Percentiles rank a stretch among this genome's conserved stretches.
These are phyloP conservation scores for Pseudofabraea citricarpa DNA, from an alignment of 2,329 filamentous ascomycete genomes.

Conservation along the genomic window DNA sequence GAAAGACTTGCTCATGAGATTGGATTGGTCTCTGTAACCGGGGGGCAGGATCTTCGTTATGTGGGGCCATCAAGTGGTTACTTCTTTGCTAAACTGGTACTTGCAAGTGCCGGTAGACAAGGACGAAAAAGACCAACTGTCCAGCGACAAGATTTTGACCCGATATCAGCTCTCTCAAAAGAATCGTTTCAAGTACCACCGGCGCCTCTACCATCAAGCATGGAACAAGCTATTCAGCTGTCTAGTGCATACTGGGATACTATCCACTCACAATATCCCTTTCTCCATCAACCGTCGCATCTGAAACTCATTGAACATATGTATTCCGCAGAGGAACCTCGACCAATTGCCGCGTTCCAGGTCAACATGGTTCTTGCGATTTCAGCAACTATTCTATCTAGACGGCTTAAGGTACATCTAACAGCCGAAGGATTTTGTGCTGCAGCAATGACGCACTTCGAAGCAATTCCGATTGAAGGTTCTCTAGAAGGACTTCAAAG, in stretches of 20 bases:
- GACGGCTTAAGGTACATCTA: conserved; percentile 37
- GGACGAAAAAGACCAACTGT: conserved; percentile 9
- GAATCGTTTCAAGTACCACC: conserved; percentile 8
- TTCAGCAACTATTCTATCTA: conserved; percentile 39
- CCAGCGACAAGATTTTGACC: conserved; percentile 1
- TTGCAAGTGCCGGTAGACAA: conserved; percentile 31
- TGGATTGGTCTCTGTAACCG: conserved; percentile 44
- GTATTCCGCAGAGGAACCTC: conserved; percentile 26
- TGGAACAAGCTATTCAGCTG: conserved; percentile 35
- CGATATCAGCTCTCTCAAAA: not conserved
- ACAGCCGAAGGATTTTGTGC: conserved; percentile 44
- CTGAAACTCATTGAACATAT: conserved; percentile 29
- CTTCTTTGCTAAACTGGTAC: conserved; percentile 45
- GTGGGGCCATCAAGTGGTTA: conserved; percentile 52
- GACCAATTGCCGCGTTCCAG: conserved; percentile 37
- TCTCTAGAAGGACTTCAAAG: conserved; percentile 46
- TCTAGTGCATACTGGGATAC: conserved; percentile 42
- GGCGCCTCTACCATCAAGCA: conserved; percentile 18
- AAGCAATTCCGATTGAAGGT: conserved; percentile 41
- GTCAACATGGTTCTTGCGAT: conserved; percentile 50
- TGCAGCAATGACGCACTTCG: conserved; percentile 40
- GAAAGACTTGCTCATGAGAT: conserved; percentile 42
- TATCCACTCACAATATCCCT: conserved; percentile 44
- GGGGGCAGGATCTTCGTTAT: conserved; percentile 43
- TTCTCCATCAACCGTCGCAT: conserved; percentile 41